A percentile compares a stretch with the other conserved stretches of the same genome.
These are phyloP conservation scores for Phytopythium sindhum DNA, from an alignment of 352 stramenopile genomes.

Conservation along the genomic window DNA sequence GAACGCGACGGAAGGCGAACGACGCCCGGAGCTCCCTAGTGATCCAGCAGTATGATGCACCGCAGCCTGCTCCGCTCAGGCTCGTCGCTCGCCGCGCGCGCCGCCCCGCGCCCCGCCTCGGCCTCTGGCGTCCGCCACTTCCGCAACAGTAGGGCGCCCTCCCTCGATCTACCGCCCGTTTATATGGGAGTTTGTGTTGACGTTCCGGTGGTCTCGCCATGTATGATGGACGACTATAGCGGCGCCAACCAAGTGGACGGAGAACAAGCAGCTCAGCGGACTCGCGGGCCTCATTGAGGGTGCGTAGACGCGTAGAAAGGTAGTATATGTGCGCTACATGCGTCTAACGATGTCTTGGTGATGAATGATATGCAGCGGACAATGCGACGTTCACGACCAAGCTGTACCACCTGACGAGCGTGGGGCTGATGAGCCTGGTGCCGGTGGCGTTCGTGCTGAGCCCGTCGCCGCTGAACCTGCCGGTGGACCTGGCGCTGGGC, in stretches of 20 bases:
- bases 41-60: constrained; percentile 32
- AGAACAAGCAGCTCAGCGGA: constrained; percentile 76
- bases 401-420: constrained; percentile 57
- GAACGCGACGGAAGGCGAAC: constrained; percentile 12
- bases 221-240: constrained; percentile 22
- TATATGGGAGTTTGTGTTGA: background rate
- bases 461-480: constrained; percentile 63
- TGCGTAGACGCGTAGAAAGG: constrained; percentile 11
- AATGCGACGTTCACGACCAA: constrained; percentile 67
- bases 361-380: constrained; percentile 39
- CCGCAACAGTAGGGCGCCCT: constrained; percentile 55
- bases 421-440: constrained; percentile 53
- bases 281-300: constrained; percentile 69
- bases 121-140: constrained; percentile 59
- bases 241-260: constrained; percentile 60
- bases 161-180: too few species aligned
- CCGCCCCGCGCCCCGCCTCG: constrained; percentile 19
- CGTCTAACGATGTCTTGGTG: background rate
- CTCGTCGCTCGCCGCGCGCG: constrained; percentile 26
- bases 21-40: too few species aligned
- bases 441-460: constrained; percentile 74
- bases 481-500: constrained; percentile 78
- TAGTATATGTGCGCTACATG: background rate
- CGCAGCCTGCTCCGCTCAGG: constrained; percentile 43
- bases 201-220: constrained; percentile 22